Base-by-base conservation (phyloP, 23 red algal genomes). In the Porphyridium purpureum region DNA sequence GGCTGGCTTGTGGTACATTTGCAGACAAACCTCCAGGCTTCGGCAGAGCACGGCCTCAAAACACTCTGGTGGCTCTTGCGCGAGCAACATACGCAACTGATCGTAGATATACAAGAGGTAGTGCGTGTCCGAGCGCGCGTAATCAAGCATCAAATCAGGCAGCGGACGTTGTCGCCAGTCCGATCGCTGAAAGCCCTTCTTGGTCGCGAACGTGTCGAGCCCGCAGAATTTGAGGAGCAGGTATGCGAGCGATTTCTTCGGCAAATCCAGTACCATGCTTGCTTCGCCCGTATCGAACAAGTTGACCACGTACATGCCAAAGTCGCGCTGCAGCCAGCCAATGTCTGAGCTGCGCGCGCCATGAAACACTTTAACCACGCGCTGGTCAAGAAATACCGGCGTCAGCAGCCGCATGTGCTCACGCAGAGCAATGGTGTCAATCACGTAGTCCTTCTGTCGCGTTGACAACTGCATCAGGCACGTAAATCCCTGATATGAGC, bases 101-200 rank as follows among this genome's bases (percentile, higher is more conserved):
- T 85, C 74, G 50, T 81, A 98, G 22, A 86, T 62, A 54, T 85
- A 98, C 53, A 98, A 41, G 19, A 98, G 62, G 54, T 86, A 98
- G 49, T 98, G 90, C 1, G 90, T 98, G 60, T 98, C 90, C 34
- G 57, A 60, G 22, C 90, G 73, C 9, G 90, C 90, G 66, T 98
- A 98, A 2, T 69, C 27, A 21, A 86, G 55, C 81, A 86, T 98
- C 24, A 31, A 52, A 11, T 66, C 41, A 0, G 90, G 66, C 34
- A 98, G 60, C 32, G 90, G 90, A 27, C 90, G 71, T 35, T 75
- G 27, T 9, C 90, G 78, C 90, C 90, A 98, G 49, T 98, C 90
- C 33, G 73, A 68, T 17, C 75, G 42, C 50, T 98, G 90, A 53
- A 62, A 98, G 31, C 64, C 62, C 33, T 77, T 76, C 54, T 98